Percentiles rank a stretch among this genome's conserved stretches.
Evolutionary conservation across 441 rosid genomes (phyloP).

Genomic region (Lepidium campestre): DNA sequence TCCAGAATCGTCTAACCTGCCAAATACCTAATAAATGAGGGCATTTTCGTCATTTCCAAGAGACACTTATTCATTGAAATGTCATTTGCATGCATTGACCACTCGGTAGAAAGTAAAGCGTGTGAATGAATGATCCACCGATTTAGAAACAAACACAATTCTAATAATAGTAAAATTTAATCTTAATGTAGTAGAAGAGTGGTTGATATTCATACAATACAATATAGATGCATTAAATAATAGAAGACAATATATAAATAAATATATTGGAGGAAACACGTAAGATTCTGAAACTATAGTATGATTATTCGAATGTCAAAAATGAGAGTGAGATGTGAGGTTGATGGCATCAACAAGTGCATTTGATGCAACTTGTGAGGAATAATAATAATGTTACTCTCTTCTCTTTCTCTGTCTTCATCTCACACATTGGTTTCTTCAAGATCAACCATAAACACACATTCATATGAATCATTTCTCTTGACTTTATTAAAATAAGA

Average conservation of each 20-base stretch:
- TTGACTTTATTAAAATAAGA: too few relatives aligned
- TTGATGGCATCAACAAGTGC: conserved; percentile 13
- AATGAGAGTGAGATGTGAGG: conserved; percentile 27
- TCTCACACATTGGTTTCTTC: not conserved
- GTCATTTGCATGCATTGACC: conserved; percentile 5
- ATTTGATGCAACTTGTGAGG: conserved; percentile 19
- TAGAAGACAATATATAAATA: conserved; percentile 10
- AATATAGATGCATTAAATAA: conserved; percentile 9
- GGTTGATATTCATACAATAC: not conserved
- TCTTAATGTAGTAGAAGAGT: not conserved
- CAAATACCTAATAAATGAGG: conserved; percentile 6
- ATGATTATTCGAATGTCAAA: conserved; percentile 24
- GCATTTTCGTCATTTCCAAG: conserved; percentile 2
- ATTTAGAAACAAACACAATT: conserved; percentile 13
- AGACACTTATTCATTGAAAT: not conserved
- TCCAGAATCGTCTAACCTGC: not conserved
- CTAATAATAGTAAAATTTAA: not conserved
- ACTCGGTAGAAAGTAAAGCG: conserved; percentile 10
- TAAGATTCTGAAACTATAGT: conserved; percentile 23
- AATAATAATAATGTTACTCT: too few relatives aligned
- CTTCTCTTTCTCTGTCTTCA: not conserved
- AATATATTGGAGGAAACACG: conserved; percentile 25
- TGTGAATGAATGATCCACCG: conserved; percentile 5
- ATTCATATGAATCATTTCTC: not conserved
- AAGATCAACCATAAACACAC: not conserved